Evolutionary conservation across 2,329 filamentous ascomycete species (phyloP), one percentile per base, ranked within the genome.

Genomic region (Teratosphaeria gauchensis): DNA sequence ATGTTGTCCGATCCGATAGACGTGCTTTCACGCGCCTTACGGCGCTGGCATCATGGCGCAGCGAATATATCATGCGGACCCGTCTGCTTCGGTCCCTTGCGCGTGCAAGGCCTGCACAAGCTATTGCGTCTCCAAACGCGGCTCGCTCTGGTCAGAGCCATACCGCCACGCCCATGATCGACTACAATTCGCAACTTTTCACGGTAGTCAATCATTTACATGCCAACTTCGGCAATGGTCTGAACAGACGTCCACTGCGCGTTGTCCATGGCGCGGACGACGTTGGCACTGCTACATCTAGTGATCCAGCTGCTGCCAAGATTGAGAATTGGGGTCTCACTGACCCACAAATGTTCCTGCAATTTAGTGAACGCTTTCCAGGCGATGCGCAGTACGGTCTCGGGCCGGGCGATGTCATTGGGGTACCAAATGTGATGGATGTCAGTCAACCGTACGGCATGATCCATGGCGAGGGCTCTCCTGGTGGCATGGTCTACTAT

Each of bases 31-130:
- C 89, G 16, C 85, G 92, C 51, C 80, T 99, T 57, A 95, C 89
- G 9, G 81, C 85, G 3, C 76, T 92, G 61, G 88, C 91, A n/a
- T 94, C 92, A 8, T 97, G 94, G 92, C 84, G 92, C 65, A 96
- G 90, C 73, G 94, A 99, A 73, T 99, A 97, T 69, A 87, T 97
- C 54, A 76, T 96, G 58, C 83, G 94, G 53, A 96, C 91, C 1
- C 84, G 90, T 53, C 81, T 97, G 56, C 77, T 97, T 56, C 84
- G 91, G 52, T 94, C 89, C 62, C 78, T 97, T 59, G 82, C 82
- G 53, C 85, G 90, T 60, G 94, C 92, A 55, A 95, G 92, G 70
- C 90, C 92, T 30, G 71, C 76, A 14, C 81, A 86, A 42, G 76
- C 78, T 9, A 71, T 79, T 32, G 74, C 78, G 53, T 75, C 78